A percentile compares a stretch with the other conserved stretches of the same genome.
Conservation (phyloP, 768 basidiomycete species). For the Chalciporus sphaerocephalus region DNA sequence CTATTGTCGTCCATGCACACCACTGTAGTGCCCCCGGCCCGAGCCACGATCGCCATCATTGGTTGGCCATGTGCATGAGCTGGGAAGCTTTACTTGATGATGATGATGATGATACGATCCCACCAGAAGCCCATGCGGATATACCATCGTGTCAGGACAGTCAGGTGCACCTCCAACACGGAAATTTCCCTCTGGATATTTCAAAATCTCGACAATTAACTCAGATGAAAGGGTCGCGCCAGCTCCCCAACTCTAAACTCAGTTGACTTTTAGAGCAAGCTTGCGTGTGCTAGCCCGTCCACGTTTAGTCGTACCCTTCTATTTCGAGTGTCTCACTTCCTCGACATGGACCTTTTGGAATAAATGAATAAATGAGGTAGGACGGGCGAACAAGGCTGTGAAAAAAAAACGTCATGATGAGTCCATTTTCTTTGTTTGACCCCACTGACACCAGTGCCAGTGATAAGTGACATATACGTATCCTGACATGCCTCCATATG, state of each 20-base stretch:
- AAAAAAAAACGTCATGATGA: not conserved
- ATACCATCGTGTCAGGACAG: slow-evolving; percentile 13
- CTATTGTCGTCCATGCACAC: slow-evolving; percentile 28
- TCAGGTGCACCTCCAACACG: not conserved
- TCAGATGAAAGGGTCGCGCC: not conserved
- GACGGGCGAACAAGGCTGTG: no score
- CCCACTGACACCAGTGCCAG: not conserved
- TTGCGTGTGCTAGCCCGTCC: slow-evolving; percentile 9
- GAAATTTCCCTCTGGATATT: slow-evolving; percentile 19
- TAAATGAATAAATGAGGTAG: not conserved
- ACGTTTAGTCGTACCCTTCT: slow-evolving; percentile 1
- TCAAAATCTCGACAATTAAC: slow-evolving; percentile 16
- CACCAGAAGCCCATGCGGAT: slow-evolving; percentile 18
- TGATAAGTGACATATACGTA: not conserved
- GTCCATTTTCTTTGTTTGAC: no score
- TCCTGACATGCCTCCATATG: slow-evolving; percentile 8
- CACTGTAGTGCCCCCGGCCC: slow-evolving; percentile 18
- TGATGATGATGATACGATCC: no score
- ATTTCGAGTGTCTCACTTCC: slow-evolving; percentile 15
- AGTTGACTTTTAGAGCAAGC: slow-evolving; percentile 4
- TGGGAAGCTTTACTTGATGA: slow-evolving; percentile 1
- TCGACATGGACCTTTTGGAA: slow-evolving; percentile 23
- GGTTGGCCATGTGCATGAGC: slow-evolving; percentile 1
- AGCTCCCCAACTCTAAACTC: slow-evolving; percentile 5
- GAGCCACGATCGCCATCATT: slow-evolving; percentile 5